These are phyloP conservation scores for Adansonia grandidieri DNA, from an alignment of 441 rosid species.

Conservation along the genomic window DNA sequence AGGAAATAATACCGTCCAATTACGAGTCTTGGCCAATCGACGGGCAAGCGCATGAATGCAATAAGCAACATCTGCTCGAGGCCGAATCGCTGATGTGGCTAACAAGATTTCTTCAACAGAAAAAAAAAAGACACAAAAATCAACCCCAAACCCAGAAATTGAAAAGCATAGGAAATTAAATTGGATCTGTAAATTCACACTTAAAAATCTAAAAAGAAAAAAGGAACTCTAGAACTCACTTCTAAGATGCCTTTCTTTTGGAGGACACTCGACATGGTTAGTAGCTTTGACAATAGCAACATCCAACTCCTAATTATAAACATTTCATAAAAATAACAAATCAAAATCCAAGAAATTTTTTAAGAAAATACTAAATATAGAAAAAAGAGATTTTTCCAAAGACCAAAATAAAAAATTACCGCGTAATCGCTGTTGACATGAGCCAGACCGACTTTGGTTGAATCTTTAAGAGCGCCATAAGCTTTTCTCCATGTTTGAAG, in stretches of 20 bases:
- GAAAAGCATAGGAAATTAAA: not conserved
- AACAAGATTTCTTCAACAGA: slow-evolving; percentile 66
- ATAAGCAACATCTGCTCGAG: slow-evolving; percentile 81
- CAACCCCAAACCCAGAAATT: not conserved
- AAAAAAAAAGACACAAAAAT: no score
- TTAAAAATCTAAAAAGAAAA: not conserved
- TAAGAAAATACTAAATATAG: slow-evolving; percentile 1
- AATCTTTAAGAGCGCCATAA: slow-evolving; percentile 93
- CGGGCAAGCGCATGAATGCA: slow-evolving; percentile 74
- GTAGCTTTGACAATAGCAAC: slow-evolving; percentile 97
- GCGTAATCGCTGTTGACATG: slow-evolving; percentile 98
- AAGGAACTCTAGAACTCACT: slow-evolving; percentile 48
- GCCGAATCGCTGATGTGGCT: slow-evolving; percentile 74
- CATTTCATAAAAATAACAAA: slow-evolving; percentile 16
- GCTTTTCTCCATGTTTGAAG: slow-evolving; percentile 97
- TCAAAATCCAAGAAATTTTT: no score
- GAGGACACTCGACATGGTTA: slow-evolving; percentile 96
- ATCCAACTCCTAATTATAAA: slow-evolving; percentile 77
- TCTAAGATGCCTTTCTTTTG: slow-evolving; percentile 91
- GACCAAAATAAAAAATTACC: slow-evolving; percentile 37
- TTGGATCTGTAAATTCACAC: slow-evolving; percentile 22
- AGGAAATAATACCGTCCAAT: slow-evolving; percentile 63
- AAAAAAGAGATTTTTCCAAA: not conserved
- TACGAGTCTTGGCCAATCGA: slow-evolving; percentile 71
- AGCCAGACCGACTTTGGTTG: slow-evolving; percentile 99